Conservation (phyloP, 2,329 filamentous ascomycete species). For the Fusarium albidum region DNA sequence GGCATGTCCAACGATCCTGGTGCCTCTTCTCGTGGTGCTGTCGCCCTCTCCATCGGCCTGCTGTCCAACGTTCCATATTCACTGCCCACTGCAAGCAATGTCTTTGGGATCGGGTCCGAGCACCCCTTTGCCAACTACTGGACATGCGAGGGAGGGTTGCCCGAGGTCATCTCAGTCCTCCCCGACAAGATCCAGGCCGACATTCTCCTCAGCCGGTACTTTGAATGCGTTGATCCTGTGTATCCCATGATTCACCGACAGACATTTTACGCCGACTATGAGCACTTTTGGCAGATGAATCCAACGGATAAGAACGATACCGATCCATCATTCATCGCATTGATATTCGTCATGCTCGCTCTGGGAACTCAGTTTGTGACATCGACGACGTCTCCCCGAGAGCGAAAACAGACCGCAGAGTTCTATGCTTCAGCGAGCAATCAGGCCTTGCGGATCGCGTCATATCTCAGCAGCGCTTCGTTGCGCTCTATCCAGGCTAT, state of each 20-base stretch:
- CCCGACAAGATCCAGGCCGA: slow-evolving; percentile 81
- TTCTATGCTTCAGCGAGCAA: slow-evolving; percentile 84
- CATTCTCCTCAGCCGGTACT: slow-evolving; percentile 70
- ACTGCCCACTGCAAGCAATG: slow-evolving; percentile 74
- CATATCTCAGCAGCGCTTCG: slow-evolving; percentile 78
- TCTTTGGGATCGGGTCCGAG: slow-evolving; percentile 82
- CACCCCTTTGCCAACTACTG: slow-evolving; percentile 87
- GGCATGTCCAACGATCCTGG: slow-evolving; percentile 56
- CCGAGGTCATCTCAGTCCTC: slow-evolving; percentile 78
- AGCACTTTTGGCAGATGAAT: slow-evolving; percentile 75
- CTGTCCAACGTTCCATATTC: slow-evolving; percentile 79
- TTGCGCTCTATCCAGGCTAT: slow-evolving; percentile 80
- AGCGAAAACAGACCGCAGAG: slow-evolving; percentile 78
- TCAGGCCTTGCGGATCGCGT: slow-evolving; percentile 77
- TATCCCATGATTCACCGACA: slow-evolving; percentile 82
- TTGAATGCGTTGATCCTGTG: slow-evolving; percentile 78
- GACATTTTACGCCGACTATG: slow-evolving; percentile 80
- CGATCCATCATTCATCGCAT: slow-evolving; percentile 74
- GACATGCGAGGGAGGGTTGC: slow-evolving; percentile 79
- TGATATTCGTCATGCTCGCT: slow-evolving; percentile 80
- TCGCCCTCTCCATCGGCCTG: slow-evolving; percentile 66
- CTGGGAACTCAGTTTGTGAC: slow-evolving; percentile 80
- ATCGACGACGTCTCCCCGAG: slow-evolving; percentile 60
- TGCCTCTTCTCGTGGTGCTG: slow-evolving; percentile 56
- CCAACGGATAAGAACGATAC: slow-evolving; percentile 64